Percentiles rank a stretch among this genome's conserved stretches.
phyloP scores from a whole-genome alignment of 169 alveolate genomes.

The Plasmodium adleri region DNA sequence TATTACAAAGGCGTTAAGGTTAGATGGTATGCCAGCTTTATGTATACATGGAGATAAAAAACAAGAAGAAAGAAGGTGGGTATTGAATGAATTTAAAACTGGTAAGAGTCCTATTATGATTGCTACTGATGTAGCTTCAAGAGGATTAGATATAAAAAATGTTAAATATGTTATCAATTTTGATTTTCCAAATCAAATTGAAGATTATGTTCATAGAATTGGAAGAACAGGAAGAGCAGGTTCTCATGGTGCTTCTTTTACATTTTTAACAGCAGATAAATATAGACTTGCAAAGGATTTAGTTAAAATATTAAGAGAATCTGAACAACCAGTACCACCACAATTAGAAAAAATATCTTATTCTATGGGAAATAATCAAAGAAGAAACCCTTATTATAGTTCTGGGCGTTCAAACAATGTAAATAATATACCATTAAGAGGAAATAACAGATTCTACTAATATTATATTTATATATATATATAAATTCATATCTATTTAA shows the following conservation, averaged over 20 bases:
- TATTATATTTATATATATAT: constrained; percentile 1
- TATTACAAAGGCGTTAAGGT: constrained; percentile 90
- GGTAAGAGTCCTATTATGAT: constrained; percentile 96
- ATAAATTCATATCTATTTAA: neutral
- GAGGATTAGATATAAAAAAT: constrained; percentile 99
- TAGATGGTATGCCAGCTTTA: constrained; percentile 95
- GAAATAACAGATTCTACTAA: constrained; percentile 56
- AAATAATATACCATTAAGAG: constrained; percentile 47
- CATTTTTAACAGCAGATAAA: constrained; percentile 95
- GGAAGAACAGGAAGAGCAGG: constrained; percentile 99
- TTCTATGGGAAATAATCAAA: constrained; percentile 72
- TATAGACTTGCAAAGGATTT: constrained; percentile 94
- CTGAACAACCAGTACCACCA: constrained; percentile 93
- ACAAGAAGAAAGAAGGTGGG: constrained; percentile 94
- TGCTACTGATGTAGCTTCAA: constrained; percentile 99
- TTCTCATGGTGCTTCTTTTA: constrained; percentile 92
- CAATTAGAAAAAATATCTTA: constrained; percentile 86
- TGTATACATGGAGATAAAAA: constrained; percentile 98
- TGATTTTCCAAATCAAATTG: constrained; percentile 98
- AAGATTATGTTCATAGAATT: constrained; percentile 98
- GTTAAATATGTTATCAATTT: constrained; percentile 97
- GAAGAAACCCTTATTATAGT: constrained; percentile 74
- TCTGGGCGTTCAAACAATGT: constrained; percentile 52
- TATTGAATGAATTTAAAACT: constrained; percentile 94
- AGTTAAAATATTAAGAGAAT: constrained; percentile 93